Base-by-base conservation (phyloP, 2,329 filamentous ascomycete genomes). In the Fusarium lyarnte region DNA sequence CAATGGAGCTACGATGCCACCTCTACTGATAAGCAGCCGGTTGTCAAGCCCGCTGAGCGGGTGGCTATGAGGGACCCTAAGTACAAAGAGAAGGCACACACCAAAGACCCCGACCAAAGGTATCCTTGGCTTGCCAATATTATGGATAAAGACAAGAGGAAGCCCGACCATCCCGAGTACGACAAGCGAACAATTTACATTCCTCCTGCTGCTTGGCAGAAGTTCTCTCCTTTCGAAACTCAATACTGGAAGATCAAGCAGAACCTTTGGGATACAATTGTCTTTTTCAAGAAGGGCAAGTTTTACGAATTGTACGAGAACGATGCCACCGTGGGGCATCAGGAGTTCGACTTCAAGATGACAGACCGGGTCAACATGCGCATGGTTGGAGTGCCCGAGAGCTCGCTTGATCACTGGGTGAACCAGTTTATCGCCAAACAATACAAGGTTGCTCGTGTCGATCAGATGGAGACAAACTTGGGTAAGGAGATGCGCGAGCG, bases 231-330 rank as follows among this genome's bases (percentile, higher is more conserved):
- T 0, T 99, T 99, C 73, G 96, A 99, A 82, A 97, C 94, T 81
- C 96, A 99, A 80, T 99, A 99, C 81, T 99, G 96, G 96, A 94
- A 97, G 78, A 98, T 99, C 82, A 99, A 99, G 84, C 93, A 95
- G 81, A 98, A 98, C 76, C 93, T 97, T 74, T 98, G 94, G 93
- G 94, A 98, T 74, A 98, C 95, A 0, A 92, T 99, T 49, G 95
- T 99, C 21, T 99, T 99, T 83, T 99, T 99, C 90, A 99, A 98
- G 83, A 99, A 99, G 86, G 96, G 96, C 78, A 99, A 99, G 78
- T 99, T 99, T 82, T 99, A 98, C 79, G 96, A 99, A 80, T 87
- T 99, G 0, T 99, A 98, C 78, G 96, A 99, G 81, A 97, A 98
- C 68, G 96, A 99, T 82, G 96, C 96, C 9, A 97, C 95, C 0